Conservation (phyloP, 106 monocot genomes). For the Amphibolis antarctica region DNA sequence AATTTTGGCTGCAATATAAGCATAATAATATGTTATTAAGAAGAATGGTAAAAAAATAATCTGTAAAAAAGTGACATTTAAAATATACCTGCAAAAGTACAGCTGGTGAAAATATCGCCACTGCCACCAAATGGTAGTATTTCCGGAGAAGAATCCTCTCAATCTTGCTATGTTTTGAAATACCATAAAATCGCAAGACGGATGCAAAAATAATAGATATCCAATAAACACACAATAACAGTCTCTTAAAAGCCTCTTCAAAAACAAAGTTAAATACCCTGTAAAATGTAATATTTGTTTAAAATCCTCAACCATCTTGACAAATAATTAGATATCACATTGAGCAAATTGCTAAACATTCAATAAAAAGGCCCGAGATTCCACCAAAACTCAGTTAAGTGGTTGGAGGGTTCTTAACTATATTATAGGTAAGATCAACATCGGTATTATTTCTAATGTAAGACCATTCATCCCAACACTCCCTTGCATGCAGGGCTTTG, state of each 20-base stretch:
- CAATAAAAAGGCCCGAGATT: too few species aligned
- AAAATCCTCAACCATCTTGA: not conserved
- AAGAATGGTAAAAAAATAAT: not conserved
- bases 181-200: conserved; percentile 74
- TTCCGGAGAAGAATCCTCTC: conserved; percentile 97
- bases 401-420: too few species aligned
- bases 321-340: not conserved
- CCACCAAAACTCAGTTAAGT: too few species aligned
- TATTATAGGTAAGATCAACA: too few species aligned
- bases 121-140: conserved; percentile 95
- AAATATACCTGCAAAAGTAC: conserved; percentile 62
- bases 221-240: conserved; percentile 75
- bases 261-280: conserved; percentile 80
- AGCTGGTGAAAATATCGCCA: conserved; percentile 83
- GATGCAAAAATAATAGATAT: conserved; percentile 54
- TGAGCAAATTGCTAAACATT: too few species aligned
- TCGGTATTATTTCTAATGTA: too few species aligned
- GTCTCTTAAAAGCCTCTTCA: conserved; percentile 40
- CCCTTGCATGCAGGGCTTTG: too few species aligned
- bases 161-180: conserved; percentile 81
- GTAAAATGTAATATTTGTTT: conserved; percentile 8
- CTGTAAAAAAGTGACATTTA: not conserved
- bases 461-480: too few species aligned
- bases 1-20: conserved; percentile 61
- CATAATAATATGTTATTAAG: conserved; percentile 4